Percentiles rank a stretch among this genome's conserved stretches.
Conservation (phyloP, 1,284 basidiomycete species). For the Cystobasidium sp. region DNA sequence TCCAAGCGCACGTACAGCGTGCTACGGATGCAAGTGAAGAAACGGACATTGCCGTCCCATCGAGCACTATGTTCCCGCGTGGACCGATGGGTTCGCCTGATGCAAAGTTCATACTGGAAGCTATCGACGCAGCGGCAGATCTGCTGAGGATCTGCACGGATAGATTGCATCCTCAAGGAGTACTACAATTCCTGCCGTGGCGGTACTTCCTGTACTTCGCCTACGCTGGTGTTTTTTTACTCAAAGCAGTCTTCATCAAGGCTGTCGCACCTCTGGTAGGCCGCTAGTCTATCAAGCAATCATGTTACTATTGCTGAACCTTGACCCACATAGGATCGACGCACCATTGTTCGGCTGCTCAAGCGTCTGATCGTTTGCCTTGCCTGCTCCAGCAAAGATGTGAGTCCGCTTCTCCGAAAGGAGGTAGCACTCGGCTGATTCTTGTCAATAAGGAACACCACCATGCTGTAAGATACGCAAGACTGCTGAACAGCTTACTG, state of each 20-base stretch:
- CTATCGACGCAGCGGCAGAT: conserved; percentile 53
- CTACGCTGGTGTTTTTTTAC: conserved; percentile 51
- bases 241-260: conserved; percentile 51
- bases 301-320: not conserved
- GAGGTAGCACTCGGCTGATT: not conserved
- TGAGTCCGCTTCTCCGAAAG: not conserved
- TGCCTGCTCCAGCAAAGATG: conserved; percentile 45
- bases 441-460: conserved; percentile 45
- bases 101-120: conserved; percentile 52
- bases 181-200: conserved; percentile 49
- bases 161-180: conserved; percentile 49
- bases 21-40: conserved; percentile 44
- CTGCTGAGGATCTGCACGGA: conserved; percentile 50
- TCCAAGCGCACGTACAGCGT: conserved; percentile 60
- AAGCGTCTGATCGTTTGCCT: conserved; percentile 51
- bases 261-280: conserved; percentile 48
- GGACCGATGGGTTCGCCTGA: conserved; percentile 51
- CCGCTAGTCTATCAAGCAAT: not conserved
- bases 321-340: conserved; percentile 39
- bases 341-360: conserved; percentile 48
- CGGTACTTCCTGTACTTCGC: conserved; percentile 46
- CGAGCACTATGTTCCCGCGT: conserved; percentile 45
- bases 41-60: conserved; percentile 23
- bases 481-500: conserved; percentile 52
- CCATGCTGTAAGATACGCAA: conserved; percentile 51